A percentile compares a stretch with the other conserved stretches of the same genome.
Evolutionary conservation across 2,329 filamentous ascomycete genomes (phyloP).

Genomic region (Elsinoe necatrix): DNA sequence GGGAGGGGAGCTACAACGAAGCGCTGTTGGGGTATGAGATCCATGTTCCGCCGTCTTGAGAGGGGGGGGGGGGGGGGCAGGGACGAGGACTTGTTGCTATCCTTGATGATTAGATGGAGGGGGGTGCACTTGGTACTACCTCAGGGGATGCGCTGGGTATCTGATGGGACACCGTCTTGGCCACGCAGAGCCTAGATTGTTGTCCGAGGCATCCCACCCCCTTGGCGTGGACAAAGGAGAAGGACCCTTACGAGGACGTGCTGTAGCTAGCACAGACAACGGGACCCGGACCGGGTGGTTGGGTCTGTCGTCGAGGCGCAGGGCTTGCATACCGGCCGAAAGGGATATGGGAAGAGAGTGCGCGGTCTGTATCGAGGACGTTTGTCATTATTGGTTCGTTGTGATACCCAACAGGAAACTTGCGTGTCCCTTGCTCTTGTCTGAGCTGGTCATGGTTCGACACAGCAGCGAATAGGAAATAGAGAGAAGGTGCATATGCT

Average conservation of each 20-base stretch:
- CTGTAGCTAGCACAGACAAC: neutral
- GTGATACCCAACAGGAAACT: conserved; percentile 2
- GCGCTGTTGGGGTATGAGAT: conserved; percentile 94
- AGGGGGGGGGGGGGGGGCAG: neutral
- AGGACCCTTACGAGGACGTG: neutral
- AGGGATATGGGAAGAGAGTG: neutral
- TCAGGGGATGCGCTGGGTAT: neutral
- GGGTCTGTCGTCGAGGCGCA: neutral
- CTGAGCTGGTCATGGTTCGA: neutral
- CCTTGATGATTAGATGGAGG: neutral
- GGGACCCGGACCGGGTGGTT: neutral
- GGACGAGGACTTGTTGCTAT: neutral
- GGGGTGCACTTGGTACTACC: neutral
- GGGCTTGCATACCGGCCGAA: neutral
- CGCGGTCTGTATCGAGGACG: neutral
- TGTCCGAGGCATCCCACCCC: neutral
- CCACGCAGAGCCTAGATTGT: neutral
- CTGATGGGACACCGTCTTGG: neutral
- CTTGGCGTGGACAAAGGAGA: neutral
- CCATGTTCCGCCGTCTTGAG: conserved; percentile 17
- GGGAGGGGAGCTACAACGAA: conserved; percentile 87
- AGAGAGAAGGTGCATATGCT: neutral
- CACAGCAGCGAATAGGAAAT: neutral
- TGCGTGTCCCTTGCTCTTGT: neutral
- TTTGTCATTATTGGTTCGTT: conserved; percentile 12